Evolutionary conservation across 441 rosid species (phyloP).

Genomic region (Euphorbia schlechtendalii): DNA sequence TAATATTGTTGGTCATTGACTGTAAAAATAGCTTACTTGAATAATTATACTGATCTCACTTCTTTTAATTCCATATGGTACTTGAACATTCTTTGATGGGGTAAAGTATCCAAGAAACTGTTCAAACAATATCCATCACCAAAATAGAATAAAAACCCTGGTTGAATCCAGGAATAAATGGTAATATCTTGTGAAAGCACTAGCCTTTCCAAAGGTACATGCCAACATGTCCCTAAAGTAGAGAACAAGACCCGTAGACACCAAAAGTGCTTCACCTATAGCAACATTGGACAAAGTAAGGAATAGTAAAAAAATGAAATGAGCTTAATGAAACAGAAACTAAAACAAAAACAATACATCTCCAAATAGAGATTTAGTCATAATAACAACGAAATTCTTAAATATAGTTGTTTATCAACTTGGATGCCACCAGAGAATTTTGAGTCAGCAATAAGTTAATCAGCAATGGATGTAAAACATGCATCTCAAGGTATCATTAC

Average conservation of each 20-base stretch:
- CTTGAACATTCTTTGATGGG: conserved; percentile 35
- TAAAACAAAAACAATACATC: background rate
- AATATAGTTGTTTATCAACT: background rate
- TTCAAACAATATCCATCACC: conserved; percentile 22
- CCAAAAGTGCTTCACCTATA: conserved; percentile 83
- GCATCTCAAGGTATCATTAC: background rate
- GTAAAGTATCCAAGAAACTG: conserved; percentile 47
- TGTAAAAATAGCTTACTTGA: conserved; percentile 40
- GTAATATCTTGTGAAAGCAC: conserved; percentile 22
- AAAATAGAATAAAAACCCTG: conserved; percentile 19
- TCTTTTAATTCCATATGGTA: conserved; percentile 50
- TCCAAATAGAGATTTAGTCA: background rate
- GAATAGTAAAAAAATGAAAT: background rate
- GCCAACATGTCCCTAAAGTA: conserved; percentile 85
- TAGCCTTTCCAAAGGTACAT: conserved; percentile 64
- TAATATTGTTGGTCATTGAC: background rate
- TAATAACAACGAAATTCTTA: background rate
- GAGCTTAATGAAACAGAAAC: too few relatives aligned
- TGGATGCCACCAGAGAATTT: background rate
- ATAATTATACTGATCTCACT: conserved; percentile 71
- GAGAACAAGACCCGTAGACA: conserved; percentile 79
- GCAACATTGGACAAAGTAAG: conserved; percentile 16
- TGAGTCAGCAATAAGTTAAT: background rate
- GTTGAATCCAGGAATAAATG: conserved; percentile 18
- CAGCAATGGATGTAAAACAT: background rate